A percentile compares a stretch with the other conserved stretches of the same genome.
Conservation (phyloP, 2,329 filamentous ascomycete species). For the Colletotrichum theobromicola region DNA sequence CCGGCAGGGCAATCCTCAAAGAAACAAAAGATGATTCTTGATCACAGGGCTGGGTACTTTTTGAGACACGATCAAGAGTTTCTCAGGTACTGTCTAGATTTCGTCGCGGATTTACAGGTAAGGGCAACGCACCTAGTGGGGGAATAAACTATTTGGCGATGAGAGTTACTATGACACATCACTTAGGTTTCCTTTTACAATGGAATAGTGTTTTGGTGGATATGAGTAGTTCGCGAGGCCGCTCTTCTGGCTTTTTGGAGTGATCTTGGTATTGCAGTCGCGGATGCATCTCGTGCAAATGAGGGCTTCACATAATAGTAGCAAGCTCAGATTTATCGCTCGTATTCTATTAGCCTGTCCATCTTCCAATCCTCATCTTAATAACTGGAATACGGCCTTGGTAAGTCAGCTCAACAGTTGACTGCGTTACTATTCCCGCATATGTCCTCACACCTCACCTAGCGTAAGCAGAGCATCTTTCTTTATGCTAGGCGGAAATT, state of each 20-base stretch:
- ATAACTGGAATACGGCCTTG: background rate
- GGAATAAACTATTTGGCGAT: no score
- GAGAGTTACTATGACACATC: no score
- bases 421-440: background rate
- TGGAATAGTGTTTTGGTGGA: no score
- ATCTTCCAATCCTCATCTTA: background rate
- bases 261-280: background rate
- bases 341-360: background rate
- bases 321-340: background rate
- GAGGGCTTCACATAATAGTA: background rate
- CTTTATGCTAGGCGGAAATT: constrained; percentile 14
- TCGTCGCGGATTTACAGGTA: no score
- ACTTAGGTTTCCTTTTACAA: no score
- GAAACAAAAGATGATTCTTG: no score
- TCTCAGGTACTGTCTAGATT: no score
- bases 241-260: rapidly evolving
- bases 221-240: no score
- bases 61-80: no score
- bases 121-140: no score
- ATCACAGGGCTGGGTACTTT: no score
- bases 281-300: background rate
- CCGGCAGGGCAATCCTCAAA: no score
- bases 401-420: background rate
- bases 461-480: constrained; percentile 8
- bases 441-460: background rate